phyloP scores from a whole-genome alignment of 768 basidiomycete genomes.

The Ephemerocybe angulata region DNA sequence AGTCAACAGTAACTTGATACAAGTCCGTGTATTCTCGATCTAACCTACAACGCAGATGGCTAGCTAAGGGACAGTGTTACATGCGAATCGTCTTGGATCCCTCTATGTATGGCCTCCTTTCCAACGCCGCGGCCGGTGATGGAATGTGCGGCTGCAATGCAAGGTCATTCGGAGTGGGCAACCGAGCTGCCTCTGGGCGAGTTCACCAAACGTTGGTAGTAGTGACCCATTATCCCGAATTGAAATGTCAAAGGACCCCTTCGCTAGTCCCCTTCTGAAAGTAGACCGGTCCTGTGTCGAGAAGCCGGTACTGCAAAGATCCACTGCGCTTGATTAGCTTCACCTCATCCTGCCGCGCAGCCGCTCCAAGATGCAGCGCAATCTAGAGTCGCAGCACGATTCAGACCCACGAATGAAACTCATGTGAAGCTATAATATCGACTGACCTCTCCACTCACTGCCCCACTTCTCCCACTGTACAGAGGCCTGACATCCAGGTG shows the following conservation, averaged over 20 bases:
- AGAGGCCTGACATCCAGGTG: conserved; percentile 72
- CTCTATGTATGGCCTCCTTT: no score
- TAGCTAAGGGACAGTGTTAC: no score
- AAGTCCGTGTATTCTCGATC: no score
- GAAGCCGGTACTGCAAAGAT: conserved; percentile 69
- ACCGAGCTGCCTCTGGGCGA: no score
- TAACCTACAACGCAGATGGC: no score
- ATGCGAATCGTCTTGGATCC: no score
- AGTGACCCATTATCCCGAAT: no score
- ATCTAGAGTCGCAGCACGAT: conserved; percentile 36
- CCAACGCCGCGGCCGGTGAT: no score
- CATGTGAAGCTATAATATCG: neutral
- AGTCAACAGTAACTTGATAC: no score
- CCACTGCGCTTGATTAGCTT: conserved; percentile 46
- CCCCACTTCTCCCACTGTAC: conserved; percentile 70
- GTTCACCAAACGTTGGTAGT: no score
- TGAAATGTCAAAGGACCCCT: conserved; percentile 60
- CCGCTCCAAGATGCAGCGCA: conserved; percentile 57
- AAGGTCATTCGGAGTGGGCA: no score
- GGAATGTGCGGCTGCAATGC: no score
- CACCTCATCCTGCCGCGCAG: conserved; percentile 25
- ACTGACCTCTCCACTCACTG: conserved; percentile 72
- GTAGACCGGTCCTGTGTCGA: conserved; percentile 61
- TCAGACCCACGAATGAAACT: neutral
- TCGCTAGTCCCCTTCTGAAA: conserved; percentile 71